Conservation (phyloP, 2,329 filamentous ascomycete genomes). For the Aquanectria penicillioides region DNA sequence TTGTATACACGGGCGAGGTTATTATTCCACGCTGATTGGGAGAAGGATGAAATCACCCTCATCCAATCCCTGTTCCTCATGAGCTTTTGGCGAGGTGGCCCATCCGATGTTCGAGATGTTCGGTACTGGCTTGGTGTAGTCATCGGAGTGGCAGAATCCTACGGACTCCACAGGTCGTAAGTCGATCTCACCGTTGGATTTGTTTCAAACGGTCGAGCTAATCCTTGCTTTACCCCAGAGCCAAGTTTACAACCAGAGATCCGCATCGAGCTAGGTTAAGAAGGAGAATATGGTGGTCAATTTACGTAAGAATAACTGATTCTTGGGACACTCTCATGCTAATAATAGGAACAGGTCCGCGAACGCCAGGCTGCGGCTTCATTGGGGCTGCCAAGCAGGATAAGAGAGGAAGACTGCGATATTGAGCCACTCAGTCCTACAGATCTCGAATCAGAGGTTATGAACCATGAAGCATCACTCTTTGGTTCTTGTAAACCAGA, state of each 20-base stretch:
- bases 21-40: constrained; percentile 63
- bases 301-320: constrained; percentile 54
- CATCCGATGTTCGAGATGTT: constrained; percentile 58
- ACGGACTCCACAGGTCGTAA: constrained; percentile 54
- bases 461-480: constrained; percentile 29
- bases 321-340: not conserved
- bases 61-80: constrained; percentile 63
- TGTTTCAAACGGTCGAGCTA: not conserved
- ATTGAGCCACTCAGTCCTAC: constrained; percentile 46
- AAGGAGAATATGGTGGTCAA: constrained; percentile 63
- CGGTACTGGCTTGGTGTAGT: constrained; percentile 62
- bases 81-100: constrained; percentile 65
- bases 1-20: constrained; percentile 62
- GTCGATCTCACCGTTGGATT: constrained; percentile 2
- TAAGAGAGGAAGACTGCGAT: constrained; percentile 52
- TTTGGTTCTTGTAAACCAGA: constrained; percentile 46
- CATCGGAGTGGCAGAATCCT: constrained; percentile 61
- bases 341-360: constrained; percentile 40
- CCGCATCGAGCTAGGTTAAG: constrained; percentile 47
- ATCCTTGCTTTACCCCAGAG: constrained; percentile 11
- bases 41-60: constrained; percentile 59
- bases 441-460: constrained; percentile 46
- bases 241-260: constrained; percentile 42
- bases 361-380: constrained; percentile 51
- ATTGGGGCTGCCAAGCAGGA: constrained; percentile 48